Evolutionary conservation across 163 green algal species (phyloP), one percentile per base, ranked within the genome.

Genomic region (Scenedesmus sp.): DNA sequence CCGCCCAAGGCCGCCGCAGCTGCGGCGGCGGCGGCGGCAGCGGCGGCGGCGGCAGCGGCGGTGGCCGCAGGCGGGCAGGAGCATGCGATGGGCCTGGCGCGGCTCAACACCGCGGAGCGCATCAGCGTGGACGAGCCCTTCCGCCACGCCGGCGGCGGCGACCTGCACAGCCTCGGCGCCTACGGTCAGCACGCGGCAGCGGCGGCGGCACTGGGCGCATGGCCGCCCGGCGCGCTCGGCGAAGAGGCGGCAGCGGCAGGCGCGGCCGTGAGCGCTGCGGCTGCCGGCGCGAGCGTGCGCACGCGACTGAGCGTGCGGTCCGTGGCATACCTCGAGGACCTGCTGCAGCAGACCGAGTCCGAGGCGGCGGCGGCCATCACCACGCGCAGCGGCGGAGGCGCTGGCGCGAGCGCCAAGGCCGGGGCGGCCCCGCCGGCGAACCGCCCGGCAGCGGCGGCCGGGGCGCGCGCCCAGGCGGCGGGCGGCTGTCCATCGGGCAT

Each of bases 231-330:
- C 11, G 54, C 54, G 20, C n/a, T n/a, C n/a, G n/a, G n/a, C n/a
- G n/a, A n/a, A n/a, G 7, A 47, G 39, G 28, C 57, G 26, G 57
- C 28, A 45, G 57, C 66, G 63, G 44, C 36, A 18, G 24, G 47
- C 20, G 65, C 47, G 47, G 48, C 20, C 14, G 24, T 22, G 24
- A 15, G 47, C 24, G 31, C 65, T 24, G 65, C 47, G 31, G 65
- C 31, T 44, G 15, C 48, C 39, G 66, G 50, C 4, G 13, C 26
- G 26, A 29, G 31, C n/a, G 64, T 47, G 34, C 69, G 65, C 24
- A 74, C 65, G 2, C 53, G 69, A 4, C 53, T 77, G 3, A 77
- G 69, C 39, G 39, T 77, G 39, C 69, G 69, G 9, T 77, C 69
- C 20, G 33, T 77, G 13, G 69, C 69, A 4, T 77, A 66, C 26